Base-by-base conservation (phyloP, 2,329 filamentous ascomycete genomes). In the Neospermospora avenae region DNA sequence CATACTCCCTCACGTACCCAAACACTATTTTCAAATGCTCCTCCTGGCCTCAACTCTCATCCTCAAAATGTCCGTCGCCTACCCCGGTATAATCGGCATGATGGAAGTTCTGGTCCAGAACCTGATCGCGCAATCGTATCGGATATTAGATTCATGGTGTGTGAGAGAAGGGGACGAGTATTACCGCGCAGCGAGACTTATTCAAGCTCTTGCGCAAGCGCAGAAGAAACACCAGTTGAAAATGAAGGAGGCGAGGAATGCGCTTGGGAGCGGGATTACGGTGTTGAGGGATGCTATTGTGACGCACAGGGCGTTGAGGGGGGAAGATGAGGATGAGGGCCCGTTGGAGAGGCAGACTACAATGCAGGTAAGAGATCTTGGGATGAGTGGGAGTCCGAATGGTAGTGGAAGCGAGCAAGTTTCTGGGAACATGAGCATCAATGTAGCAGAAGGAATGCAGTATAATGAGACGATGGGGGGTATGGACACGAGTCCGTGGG, bases 1-100 rank as follows among this genome's bases (percentile, higher is more conserved):
- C 5, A 51, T 51, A 13, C 44, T 18, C 14, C 44, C 34, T n/a
- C 31, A 57, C 41, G 18, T 60, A 3, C 61, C 61, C 1, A 63
- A 60, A 37, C 44, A 60, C 16, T 60, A 55, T n/a, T 63, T 58
- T 39, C 52, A 39, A 10, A n/a, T 60, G 10, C 49, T 57, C 28
- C 35, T 59, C 11, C 49, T 63, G 7, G 46, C 57, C 14, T 55
- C 57, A 24, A 53, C 56, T 10, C 55, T 62, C 2, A 56, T 62
- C 13, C 52, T 56, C 14, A 59, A 55, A 41, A n/a, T 46, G 16
- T 59, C 51, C 16, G 11, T 59, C 1, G 28, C 52, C 1, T 52
- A 61, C 14, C 48, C 48, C 20, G 31, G 20, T 4, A 18, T 51
- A 10, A 51, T 51, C 31, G 48, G 48, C 11, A 28, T 18, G 11